phyloP scores from a whole-genome alignment of 129 eudicot species.

The Ambrosia trifida region DNA sequence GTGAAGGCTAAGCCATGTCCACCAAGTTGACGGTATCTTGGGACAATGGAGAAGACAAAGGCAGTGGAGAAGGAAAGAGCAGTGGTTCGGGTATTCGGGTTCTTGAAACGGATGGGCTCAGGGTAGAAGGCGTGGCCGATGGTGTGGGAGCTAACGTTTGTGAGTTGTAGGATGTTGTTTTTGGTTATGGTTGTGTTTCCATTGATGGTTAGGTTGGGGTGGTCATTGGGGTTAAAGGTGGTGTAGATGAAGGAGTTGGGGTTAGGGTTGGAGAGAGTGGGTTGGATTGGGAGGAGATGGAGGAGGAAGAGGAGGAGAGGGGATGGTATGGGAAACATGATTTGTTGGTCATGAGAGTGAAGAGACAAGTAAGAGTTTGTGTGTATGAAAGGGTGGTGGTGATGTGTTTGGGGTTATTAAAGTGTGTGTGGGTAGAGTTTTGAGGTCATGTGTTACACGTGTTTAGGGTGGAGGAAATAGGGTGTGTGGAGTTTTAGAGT shows the following conservation, averaged over 20 bases:
- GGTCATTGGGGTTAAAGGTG: constrained; percentile 33
- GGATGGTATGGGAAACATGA: not conserved
- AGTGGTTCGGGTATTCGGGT: constrained; percentile 16
- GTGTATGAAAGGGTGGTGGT: not conserved
- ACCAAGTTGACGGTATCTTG: constrained; percentile 50
- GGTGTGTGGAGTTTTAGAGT: no score
- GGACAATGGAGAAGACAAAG: constrained; percentile 53
- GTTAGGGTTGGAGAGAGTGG: not conserved
- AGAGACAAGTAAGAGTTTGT: not conserved
- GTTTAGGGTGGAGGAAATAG: no score
- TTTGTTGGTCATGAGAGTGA: constrained; percentile 28
- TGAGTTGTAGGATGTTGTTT: constrained; percentile 44
- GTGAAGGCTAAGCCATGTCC: constrained; percentile 82
- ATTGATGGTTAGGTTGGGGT: constrained; percentile 39
- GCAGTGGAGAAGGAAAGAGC: constrained; percentile 58
- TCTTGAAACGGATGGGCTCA: constrained; percentile 49
- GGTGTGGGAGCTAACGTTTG: constrained; percentile 43
- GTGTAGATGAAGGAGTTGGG: constrained; percentile 39
- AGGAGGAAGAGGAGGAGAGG: constrained; percentile 19
- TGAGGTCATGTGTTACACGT: constrained; percentile 7
- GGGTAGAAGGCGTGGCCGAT: constrained; percentile 57
- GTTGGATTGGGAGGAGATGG: constrained; percentile 22
- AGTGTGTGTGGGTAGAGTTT: not conserved
- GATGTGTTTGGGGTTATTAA: not conserved
- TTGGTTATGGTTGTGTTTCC: constrained; percentile 40